A percentile compares a stretch with the other conserved stretches of the same genome.
Evolutionary conservation across 805 yeast genomes (phyloP).

Genomic region (Candida ovalis): DNA sequence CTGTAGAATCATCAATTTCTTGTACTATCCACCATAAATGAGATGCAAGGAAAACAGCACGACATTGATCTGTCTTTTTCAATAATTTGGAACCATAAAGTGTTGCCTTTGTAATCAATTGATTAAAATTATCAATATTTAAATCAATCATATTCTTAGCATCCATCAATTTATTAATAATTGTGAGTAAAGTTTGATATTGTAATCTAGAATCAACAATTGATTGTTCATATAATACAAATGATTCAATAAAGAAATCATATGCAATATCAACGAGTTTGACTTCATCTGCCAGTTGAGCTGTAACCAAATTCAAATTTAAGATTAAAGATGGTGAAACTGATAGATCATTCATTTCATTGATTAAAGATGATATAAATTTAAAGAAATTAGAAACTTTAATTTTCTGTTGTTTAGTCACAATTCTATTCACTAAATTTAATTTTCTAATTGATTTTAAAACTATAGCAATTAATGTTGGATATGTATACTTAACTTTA

Average conservation of each 20-base stretch:
- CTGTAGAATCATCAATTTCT: slow-evolving; percentile 27
- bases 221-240: slow-evolving; percentile 73
- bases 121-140: slow-evolving; percentile 66
- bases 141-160: slow-evolving; percentile 37
- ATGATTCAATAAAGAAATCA: slow-evolving; percentile 86
- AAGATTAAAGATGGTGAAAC: slow-evolving; percentile 33
- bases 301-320: slow-evolving; percentile 59
- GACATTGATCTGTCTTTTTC: slow-evolving; percentile 92
- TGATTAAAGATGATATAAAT: slow-evolving; percentile 63
- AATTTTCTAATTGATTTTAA: slow-evolving; percentile 56
- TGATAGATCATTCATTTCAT: slow-evolving; percentile 52
- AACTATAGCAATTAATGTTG: slow-evolving; percentile 64
- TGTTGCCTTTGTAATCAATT: slow-evolving; percentile 78
- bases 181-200: slow-evolving; percentile 43
- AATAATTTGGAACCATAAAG: slow-evolving; percentile 83
- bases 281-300: slow-evolving; percentile 76
- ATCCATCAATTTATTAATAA: slow-evolving; percentile 42
- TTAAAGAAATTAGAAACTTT: slow-evolving; percentile 49
- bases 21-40: slow-evolving; percentile 95
- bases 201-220: slow-evolving; percentile 47
- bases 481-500: slow-evolving; percentile 64
- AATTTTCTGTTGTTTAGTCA: slow-evolving; percentile 20
- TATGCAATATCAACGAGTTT: slow-evolving; percentile 68
- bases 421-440: slow-evolving; percentile 25
- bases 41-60: slow-evolving; percentile 82